Evolutionary conservation across 2,329 filamentous ascomycete genomes (phyloP).

Genomic region (Colletotrichum magnum): DNA sequence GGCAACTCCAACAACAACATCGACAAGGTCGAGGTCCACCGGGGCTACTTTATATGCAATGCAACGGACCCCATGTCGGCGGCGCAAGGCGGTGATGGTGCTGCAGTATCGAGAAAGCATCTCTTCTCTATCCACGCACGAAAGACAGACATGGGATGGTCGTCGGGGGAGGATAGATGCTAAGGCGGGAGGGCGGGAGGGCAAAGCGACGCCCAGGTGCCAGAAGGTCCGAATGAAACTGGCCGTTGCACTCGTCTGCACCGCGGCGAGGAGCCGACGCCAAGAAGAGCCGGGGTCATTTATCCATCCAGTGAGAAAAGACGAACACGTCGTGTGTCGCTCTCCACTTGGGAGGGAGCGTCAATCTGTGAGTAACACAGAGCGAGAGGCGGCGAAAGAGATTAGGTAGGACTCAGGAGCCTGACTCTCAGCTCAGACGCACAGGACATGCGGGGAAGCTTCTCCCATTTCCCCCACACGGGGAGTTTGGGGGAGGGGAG

Average conservation of each 20-base stretch:
- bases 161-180: slow-evolving; percentile 5
- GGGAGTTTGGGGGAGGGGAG: no score
- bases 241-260: slow-evolving; percentile 11
- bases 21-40: slow-evolving; percentile 18
- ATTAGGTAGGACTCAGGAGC: no score
- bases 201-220: slow-evolving; percentile 27
- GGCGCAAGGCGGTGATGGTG: neutral
- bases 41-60: slow-evolving; percentile 21
- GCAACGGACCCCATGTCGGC: slow-evolving; percentile 7
- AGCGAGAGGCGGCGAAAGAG: no score
- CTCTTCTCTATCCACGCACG: neutral
- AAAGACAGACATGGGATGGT: neutral
- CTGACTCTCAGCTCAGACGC: slow-evolving; percentile 1
- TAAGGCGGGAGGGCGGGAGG: slow-evolving; percentile 37
- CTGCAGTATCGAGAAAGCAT: neutral
- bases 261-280: slow-evolving; percentile 23
- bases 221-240: slow-evolving; percentile 40
- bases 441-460: slow-evolving; percentile 35
- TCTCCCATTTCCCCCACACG: neutral
- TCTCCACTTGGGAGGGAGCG: slow-evolving; percentile 22
- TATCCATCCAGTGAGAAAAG: slow-evolving; percentile 38
- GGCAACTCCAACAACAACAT: neutral
- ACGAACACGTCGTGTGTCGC: neutral
- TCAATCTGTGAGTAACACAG: no score
- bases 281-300: slow-evolving; percentile 20